Conservation (phyloP, 352 stramenopile genomes). For the Phytopythium vexans region DNA sequence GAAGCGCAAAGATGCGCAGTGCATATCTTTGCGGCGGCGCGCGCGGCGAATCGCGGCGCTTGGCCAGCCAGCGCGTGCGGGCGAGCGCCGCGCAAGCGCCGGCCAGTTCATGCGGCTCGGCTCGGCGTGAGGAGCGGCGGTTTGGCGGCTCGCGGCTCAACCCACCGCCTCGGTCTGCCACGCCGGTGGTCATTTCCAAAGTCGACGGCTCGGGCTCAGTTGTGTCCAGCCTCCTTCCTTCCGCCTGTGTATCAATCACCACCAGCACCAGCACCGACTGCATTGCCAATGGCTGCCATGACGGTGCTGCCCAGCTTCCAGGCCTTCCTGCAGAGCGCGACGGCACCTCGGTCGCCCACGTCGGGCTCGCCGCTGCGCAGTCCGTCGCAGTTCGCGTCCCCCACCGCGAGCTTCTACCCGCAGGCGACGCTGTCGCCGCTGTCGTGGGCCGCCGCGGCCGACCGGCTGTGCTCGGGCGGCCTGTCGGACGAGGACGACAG, state of each 20-base stretch:
- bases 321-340: slow-evolving; percentile 44
- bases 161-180: not conserved
- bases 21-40: slow-evolving; percentile 47
- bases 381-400: slow-evolving; percentile 5
- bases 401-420: slow-evolving; percentile 1
- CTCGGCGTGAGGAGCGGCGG: too few relatives aligned
- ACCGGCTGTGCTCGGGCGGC: slow-evolving; percentile 13
- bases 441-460: slow-evolving; percentile 4
- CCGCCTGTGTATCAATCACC: slow-evolving; percentile 1
- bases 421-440: slow-evolving; percentile 1
- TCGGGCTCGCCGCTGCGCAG: slow-evolving; percentile 12
- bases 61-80: not conserved
- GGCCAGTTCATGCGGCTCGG: too few relatives aligned
- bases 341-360: slow-evolving; percentile 18
- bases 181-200: slow-evolving; percentile 22
- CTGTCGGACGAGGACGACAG: slow-evolving; percentile 25
- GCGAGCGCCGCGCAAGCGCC: not conserved
- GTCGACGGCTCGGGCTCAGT: slow-evolving; percentile 14
- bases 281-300: slow-evolving; percentile 28
- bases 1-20: slow-evolving; percentile 6
- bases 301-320: slow-evolving; percentile 56
- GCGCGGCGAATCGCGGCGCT: slow-evolving; percentile 6
- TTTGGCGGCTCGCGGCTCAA: too few relatives aligned
- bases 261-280: not conserved
- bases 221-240: not conserved